These are phyloP conservation scores for Xylariaceae sp. DNA, from an alignment of 2,329 filamentous ascomycete species.

Conservation along the genomic window DNA sequence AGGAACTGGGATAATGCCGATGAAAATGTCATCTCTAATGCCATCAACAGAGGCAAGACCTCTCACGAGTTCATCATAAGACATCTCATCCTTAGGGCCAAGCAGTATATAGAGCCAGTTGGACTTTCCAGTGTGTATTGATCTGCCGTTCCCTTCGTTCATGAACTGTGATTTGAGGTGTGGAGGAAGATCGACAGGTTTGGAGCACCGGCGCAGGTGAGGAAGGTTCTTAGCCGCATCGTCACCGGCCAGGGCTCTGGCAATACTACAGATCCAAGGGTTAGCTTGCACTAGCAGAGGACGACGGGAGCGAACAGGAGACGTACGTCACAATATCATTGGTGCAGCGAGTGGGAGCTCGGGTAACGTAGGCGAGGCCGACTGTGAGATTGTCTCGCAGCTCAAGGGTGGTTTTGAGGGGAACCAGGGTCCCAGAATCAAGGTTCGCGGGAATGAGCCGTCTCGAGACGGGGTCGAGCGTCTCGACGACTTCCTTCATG, in stretches of 20 bases:
- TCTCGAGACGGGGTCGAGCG: conserved; percentile 33
- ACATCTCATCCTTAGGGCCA: conserved; percentile 46
- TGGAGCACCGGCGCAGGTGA: conserved; percentile 72
- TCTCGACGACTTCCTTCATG: conserved; percentile 34
- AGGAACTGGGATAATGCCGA: conserved; percentile 64
- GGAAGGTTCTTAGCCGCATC: conserved; percentile 59
- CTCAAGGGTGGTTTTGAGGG: conserved; percentile 60
- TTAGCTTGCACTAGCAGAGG: conserved; percentile 26
- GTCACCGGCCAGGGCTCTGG: conserved; percentile 52
- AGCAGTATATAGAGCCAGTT: conserved; percentile 56
- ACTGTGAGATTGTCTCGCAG: conserved; percentile 53
- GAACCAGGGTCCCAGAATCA: conserved; percentile 41
- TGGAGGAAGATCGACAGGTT: conserved; percentile 60
- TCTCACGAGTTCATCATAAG: conserved; percentile 46
- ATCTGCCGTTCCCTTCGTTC: conserved; percentile 52
- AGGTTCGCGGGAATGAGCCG: conserved; percentile 29
- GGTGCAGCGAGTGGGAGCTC: conserved; percentile 65
- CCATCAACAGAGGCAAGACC: conserved; percentile 45
- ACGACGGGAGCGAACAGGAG: not conserved
- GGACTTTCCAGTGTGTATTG: conserved; percentile 55
- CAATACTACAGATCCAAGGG: conserved; percentile 33
- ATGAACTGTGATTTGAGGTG: conserved; percentile 59
- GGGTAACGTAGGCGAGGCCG: conserved; percentile 63
- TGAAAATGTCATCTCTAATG: conserved; percentile 47
- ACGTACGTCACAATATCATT: conserved; percentile 68